Evolutionary conservation across 176 grass and related monocot species (phyloP), one percentile per base, ranked within the genome.

Genomic region (Coix lacrymajobi): DNA sequence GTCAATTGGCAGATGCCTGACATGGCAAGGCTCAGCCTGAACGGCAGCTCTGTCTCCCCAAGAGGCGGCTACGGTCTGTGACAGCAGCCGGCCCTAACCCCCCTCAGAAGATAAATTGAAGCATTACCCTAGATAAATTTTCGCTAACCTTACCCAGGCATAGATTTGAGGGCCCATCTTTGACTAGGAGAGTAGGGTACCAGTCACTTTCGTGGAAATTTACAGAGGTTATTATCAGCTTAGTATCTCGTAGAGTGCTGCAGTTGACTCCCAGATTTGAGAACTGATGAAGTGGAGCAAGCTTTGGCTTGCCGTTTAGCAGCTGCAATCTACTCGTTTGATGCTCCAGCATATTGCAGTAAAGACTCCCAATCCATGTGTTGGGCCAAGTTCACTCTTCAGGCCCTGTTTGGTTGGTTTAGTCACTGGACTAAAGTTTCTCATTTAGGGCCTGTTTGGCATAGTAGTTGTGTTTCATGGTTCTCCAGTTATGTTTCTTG

Each of bases 1-100:
- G 68, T 85, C 48, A 90, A 87, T 5, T 94, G 91, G 97, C 89
- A 96, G 85, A 94, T 87, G 75, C 66, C 92, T 77, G 93, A 98
- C 85, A 86, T 95, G 85, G 75, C 84, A 26, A 96, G 87, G 78
- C 83, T 96, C 65, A 92, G 38, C 84, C 83, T 99, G 74, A 89
- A 88, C 1, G 89, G 85, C 46, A 74, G 56, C 34, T 66, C 28
- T 28, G 56, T 62, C 8, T 83, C 87, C 11, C 70, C 72, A 0
- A 92, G 84, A 77, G 75, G 84, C 13, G 54, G 82, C 71, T 83
- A 85, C 32, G 89, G 79, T 41, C 81, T 64, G 44, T 88, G 76
- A 67, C 30, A 67, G 8, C 58, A 34, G 31, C 26, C 46, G 24
- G 6, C 79, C 62, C n/a, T 57, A 48, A 68, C 37, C 20, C 44